Evolutionary conservation across 345 rosid species (phyloP).

Genomic region (Eucalyptus polybractea): DNA sequence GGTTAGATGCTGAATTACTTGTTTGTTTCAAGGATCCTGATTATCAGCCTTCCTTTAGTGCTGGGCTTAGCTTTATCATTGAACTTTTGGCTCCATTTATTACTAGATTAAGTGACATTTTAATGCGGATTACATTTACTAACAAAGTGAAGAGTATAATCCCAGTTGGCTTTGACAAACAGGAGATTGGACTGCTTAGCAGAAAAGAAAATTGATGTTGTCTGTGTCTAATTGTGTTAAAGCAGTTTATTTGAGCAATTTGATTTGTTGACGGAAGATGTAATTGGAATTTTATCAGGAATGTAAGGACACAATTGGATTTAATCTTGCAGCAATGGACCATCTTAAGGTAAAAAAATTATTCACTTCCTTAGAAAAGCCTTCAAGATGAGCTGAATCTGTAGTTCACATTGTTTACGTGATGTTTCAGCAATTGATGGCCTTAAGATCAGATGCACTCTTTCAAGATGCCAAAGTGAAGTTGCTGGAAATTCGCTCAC

Average conservation of each 20-base stretch:
- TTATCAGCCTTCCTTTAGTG: neutral
- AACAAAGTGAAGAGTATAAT: neutral
- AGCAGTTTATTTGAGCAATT: neutral
- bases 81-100: neutral
- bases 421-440: slow-evolving; percentile 71
- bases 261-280: neutral
- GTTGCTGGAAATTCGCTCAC: slow-evolving; percentile 47
- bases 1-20: neutral
- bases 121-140: neutral
- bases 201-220: neutral
- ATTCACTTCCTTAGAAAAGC: neutral
- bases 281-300: slow-evolving; percentile 30
- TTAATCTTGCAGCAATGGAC: slow-evolving; percentile 94
- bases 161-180: neutral
- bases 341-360: slow-evolving; percentile 57
- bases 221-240: neutral
- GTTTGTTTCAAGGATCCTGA: neutral
- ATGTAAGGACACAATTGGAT: slow-evolving; percentile 78
- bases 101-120: neutral
- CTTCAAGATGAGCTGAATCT: neutral
- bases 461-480: slow-evolving; percentile 69
- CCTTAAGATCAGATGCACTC: slow-evolving; percentile 75
- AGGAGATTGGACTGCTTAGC: neutral
- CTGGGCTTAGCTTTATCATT: neutral
- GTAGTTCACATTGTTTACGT: neutral